Conservation (phyloP, 352 stramenopile genomes). For the Aphanomyces euteiches region DNA sequence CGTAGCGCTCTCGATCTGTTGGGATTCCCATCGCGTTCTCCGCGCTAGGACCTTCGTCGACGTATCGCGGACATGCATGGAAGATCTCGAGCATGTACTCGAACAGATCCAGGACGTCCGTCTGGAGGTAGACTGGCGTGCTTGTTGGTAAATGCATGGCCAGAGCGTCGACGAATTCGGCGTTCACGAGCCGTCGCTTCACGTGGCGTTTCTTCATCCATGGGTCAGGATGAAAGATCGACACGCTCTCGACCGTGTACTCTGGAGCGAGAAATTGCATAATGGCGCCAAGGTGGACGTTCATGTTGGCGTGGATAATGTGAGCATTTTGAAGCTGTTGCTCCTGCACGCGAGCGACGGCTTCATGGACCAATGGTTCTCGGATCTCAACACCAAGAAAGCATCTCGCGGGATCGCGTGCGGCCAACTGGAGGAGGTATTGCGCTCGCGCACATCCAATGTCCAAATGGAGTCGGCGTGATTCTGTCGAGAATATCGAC, state of each 20-base stretch:
- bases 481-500: slow-evolving; percentile 42
- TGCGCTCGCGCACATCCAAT: slow-evolving; percentile 73
- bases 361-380: slow-evolving; percentile 65
- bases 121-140: slow-evolving; percentile 77
- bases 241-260: slow-evolving; percentile 57
- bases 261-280: slow-evolving; percentile 49
- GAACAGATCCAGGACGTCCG: slow-evolving; percentile 76
- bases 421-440: slow-evolving; percentile 68
- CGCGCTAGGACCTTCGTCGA: slow-evolving; percentile 30
- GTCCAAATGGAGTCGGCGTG: slow-evolving; percentile 73
- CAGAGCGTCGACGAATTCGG: slow-evolving; percentile 62
- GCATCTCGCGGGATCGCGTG: slow-evolving; percentile 37
- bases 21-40: slow-evolving; percentile 60
- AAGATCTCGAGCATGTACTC: slow-evolving; percentile 83
- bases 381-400: slow-evolving; percentile 85
- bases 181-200: slow-evolving; percentile 72
- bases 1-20: slow-evolving; percentile 72
- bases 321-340: slow-evolving; percentile 58
- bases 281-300: slow-evolving; percentile 61
- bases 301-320: slow-evolving; percentile 84
- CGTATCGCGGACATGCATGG: slow-evolving; percentile 30
- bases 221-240: slow-evolving; percentile 84
- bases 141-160: slow-evolving; percentile 45
- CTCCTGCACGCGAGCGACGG: slow-evolving; percentile 41
- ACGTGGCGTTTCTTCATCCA: slow-evolving; percentile 88